These are phyloP conservation scores for Dictyostelium capitatum DNA, from an alignment of 78 protist genomes.

Conservation along the genomic window DNA sequence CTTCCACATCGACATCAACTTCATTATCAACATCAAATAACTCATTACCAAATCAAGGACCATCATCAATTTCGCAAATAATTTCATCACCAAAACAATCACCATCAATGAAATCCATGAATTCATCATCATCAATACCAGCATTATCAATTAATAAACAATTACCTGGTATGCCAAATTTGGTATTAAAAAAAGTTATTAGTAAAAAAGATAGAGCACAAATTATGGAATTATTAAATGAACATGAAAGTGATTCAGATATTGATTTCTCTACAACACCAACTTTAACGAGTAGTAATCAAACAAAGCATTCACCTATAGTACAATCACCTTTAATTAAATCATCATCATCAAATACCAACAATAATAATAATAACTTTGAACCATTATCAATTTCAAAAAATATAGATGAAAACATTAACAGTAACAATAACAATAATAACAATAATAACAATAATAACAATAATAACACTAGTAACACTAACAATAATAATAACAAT, in stretches of 20 bases:
- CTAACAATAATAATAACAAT: not conserved
- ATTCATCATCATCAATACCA: not conserved
- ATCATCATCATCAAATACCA: not conserved
- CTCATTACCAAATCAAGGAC: not conserved
- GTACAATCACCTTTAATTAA: slow-evolving; percentile 6
- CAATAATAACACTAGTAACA: not conserved
- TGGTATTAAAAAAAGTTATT: not conserved
- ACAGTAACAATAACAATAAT: not conserved
- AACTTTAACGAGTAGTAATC: slow-evolving; percentile 3
- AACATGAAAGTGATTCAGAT: slow-evolving; percentile 47
- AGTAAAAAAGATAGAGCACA: slow-evolving; percentile 49
- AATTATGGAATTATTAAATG: slow-evolving; percentile 33
- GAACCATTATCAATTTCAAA: slow-evolving; percentile 5
- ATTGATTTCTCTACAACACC: slow-evolving; percentile 28
- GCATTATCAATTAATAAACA: not conserved
- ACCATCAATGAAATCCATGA: slow-evolving; percentile 1
- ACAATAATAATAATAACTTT: not conserved
- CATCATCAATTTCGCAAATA: not conserved
- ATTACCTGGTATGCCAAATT: not conserved
- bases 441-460: not conserved
- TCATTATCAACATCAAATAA: slow-evolving; percentile 13
- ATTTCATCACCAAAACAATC: slow-evolving; percentile 19
- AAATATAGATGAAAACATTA: not conserved
- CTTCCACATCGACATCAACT: not conserved
- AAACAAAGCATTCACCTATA: not conserved